Evolutionary conservation across 2,329 filamentous ascomycete species (phyloP), one percentile per base, ranked within the genome.

Genomic region (Fusarium agapanthi): DNA sequence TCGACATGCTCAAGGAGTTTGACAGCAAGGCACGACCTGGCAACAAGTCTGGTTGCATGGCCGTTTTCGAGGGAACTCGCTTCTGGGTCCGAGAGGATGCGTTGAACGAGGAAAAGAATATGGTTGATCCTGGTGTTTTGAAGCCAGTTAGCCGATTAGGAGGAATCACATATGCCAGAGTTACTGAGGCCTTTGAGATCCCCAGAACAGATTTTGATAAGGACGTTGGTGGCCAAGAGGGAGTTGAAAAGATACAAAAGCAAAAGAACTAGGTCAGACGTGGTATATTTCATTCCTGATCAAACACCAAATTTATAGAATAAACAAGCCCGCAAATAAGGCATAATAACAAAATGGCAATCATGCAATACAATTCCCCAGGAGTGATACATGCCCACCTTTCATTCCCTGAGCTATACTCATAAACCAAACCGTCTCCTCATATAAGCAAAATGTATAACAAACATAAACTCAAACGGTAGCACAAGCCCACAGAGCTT

Each of bases 61-160:
- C 89, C 4, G 88, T 97, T 38, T 86, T 98, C 18, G 94, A 98
- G 83, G 95, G 94, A 1, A 91, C 93, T 38, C 87, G 91, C 34
- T 97, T 98, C 79, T 98, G 95, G 94, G 94, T 91, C 5, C 85
- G 95, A 59, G 94, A 97, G 80, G 95, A 98, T 83, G 95, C 95
- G 6, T 84, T 97, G 68, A 93, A 97, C 76, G 89, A 93, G 79
- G 91, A 94, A 14, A 88, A 86, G 78, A 94, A 90, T 73, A 76
- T 93, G 45, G 86, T 98, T 64, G 93, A 97, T 80, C 89, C 93
- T 16, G 87, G 91, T 83, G 86, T 97, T 14, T 83, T 98, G 62
- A 89, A 89, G 69, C 94, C 95, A 0, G 87, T 97, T 22, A 90
- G 89, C 72, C 89, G 95, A 41, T 78, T 98, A 30, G 95, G 95